A percentile compares a stretch with the other conserved stretches of the same genome.
These are phyloP conservation scores for Kluyveromyces lactis DNA, from an alignment of 805 yeast genomes.

Conservation along the genomic window DNA sequence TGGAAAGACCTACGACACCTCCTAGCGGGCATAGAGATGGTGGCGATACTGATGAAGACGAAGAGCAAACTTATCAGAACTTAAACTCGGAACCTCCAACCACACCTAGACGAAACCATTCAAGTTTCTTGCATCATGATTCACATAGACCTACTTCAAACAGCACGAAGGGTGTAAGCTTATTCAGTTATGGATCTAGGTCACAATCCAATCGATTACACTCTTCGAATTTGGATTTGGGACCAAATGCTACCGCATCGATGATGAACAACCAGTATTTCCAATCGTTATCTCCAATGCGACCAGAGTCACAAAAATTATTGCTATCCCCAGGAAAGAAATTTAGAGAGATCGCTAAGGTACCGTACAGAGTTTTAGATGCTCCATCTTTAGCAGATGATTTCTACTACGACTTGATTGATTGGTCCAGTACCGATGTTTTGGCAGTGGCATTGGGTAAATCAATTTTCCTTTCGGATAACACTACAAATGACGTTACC, in stretches of 20 bases:
- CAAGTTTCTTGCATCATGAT: neutral
- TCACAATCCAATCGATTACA: neutral
- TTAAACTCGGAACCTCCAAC: constrained; percentile 9
- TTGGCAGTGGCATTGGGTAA: constrained; percentile 87
- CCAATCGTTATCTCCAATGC: constrained; percentile 73
- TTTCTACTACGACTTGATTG: constrained; percentile 83
- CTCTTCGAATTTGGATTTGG: neutral
- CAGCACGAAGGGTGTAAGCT: constrained; percentile 3
- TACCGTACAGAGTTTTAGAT: constrained; percentile 88
- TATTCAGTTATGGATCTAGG: constrained; percentile 3
- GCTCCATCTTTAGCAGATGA: constrained; percentile 95
- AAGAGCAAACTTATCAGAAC: constrained; percentile 6
- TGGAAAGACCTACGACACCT: constrained; percentile 8
- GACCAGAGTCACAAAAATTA: constrained; percentile 77
- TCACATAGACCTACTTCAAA: constrained; percentile 1
- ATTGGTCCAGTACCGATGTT: constrained; percentile 89
- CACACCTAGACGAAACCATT: constrained; percentile 1
- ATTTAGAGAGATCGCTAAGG: constrained; percentile 68
- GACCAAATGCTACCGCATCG: constrained; percentile 36
- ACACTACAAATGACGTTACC: constrained; percentile 72
- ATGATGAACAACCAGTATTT: constrained; percentile 57
- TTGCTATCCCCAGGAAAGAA: constrained; percentile 76
- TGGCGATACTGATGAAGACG: constrained; percentile 6
- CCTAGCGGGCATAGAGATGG: constrained; percentile 5
- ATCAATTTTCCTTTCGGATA: constrained; percentile 86